Evolutionary conservation across 192 early-diverging fungal species (phyloP), one percentile per base, ranked within the genome.

Genomic region (Coemansia sp.): DNA sequence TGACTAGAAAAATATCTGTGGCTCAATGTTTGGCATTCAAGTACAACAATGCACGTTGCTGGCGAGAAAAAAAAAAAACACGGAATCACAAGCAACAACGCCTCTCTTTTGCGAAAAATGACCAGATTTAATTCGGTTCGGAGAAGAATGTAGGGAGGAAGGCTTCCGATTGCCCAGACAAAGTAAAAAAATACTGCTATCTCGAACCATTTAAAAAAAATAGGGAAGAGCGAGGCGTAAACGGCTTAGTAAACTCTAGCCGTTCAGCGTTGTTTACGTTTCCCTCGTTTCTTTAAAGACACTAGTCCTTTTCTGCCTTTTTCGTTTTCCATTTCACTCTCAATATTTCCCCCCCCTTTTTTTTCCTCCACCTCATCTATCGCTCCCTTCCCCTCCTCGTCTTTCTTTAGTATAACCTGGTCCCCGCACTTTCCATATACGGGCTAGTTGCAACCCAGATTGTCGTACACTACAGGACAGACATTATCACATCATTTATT

Each of bases 141-240:
- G 12, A 26, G 10, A 52, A 52, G 48, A 52, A 52, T 52, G 48
- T 52, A 52, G 48, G 48, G 48, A 52, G 48, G 38, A 39, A 31
- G 43, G 43, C 43, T 10, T 11, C 43, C 25, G 23, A 26, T 26
- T 52, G 48, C 48, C 48, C 21, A 52, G 13, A 52, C 31, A 52
- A 26, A 12, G 21, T 14, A 52, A 52, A 11, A 52, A 52, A 11
- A 25, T 52, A 52, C 48, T 52, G 48, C 48, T 52, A n/a, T n/a
- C 25, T 52, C 48, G 13, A 2, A 10, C 20, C 20, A 6, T 39
- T 39, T 9, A 11, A 23, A 21, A 8, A 18, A 20, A 42, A 42
- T 21, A 45, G 43, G 43, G 42, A 31, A 16, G 42, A 7, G 42
- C 13, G 42, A 26, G 48, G 48, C 48, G 48, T 14, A 5, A 26